These are phyloP conservation scores for Rosa lucieae DNA, from an alignment of 306 rosid genomes.

Conservation along the genomic window DNA sequence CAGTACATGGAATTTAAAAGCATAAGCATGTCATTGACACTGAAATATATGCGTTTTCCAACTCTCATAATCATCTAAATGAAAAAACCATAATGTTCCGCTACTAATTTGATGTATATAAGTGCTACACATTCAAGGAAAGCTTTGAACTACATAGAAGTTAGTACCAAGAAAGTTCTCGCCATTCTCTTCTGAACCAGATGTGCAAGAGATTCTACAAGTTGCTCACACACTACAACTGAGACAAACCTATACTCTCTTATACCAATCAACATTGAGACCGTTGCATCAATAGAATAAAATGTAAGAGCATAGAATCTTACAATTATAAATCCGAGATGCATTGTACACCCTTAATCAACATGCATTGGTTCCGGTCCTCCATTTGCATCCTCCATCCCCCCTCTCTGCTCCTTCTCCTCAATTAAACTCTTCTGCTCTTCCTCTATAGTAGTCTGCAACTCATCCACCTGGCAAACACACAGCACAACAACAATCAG, in stretches of 20 bases:
- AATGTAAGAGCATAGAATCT: neutral
- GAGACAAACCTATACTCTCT: neutral
- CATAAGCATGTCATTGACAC: neutral
- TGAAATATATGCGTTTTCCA: neutral
- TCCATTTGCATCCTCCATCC: constrained; percentile 41
- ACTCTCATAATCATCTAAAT: neutral
- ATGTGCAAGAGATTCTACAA: neutral
- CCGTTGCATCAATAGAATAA: neutral
- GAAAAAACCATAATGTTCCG: neutral
- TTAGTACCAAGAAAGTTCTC: neutral
- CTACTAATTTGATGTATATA: neutral
- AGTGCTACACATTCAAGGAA: neutral
- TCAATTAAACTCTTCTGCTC: constrained; percentile 75
- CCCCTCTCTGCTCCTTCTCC: constrained; percentile 53
- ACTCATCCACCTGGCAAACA: constrained; percentile 78
- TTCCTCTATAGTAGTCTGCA: constrained; percentile 86
- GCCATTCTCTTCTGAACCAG: neutral
- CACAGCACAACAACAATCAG: constrained; percentile 4
- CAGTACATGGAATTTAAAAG: neutral
- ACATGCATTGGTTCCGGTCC: constrained; percentile 47
- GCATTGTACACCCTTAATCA: constrained; percentile 24
- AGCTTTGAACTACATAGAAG: neutral
- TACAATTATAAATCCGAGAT: neutral
- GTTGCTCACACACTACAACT: neutral
- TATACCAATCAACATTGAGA: neutral